Percentiles rank a stretch among this genome's conserved stretches.
phyloP scores from a whole-genome alignment of 306 rosid genomes.

The Echinosophora koreensis region DNA sequence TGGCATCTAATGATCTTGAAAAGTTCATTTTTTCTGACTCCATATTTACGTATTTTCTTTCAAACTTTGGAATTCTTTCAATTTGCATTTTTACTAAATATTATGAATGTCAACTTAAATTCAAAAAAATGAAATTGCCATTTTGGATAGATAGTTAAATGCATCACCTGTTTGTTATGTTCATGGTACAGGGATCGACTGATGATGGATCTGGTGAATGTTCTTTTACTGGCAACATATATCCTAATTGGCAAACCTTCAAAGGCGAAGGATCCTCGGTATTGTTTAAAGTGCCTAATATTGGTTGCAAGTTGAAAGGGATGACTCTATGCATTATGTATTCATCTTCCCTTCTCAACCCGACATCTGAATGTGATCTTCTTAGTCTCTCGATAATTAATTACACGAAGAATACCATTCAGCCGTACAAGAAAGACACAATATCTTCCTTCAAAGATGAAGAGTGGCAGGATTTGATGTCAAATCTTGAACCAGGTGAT shows the following conservation, averaged over 20 bases:
- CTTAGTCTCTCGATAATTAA: slow-evolving; percentile 21
- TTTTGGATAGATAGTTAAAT: background rate
- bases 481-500: slow-evolving; percentile 25
- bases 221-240: background rate
- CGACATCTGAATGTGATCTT: slow-evolving; percentile 27
- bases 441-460: slow-evolving; percentile 17
- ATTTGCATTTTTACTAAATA: no score
- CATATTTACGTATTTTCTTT: background rate
- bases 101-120: background rate
- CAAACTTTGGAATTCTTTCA: background rate
- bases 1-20: background rate
- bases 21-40: background rate
- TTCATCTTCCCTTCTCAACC: slow-evolving; percentile 18
- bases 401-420: slow-evolving; percentile 27
- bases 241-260: slow-evolving; percentile 8
- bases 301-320: slow-evolving; percentile 12
- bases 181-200: slow-evolving; percentile 10
- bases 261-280: slow-evolving; percentile 22
- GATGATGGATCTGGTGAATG: slow-evolving; percentile 8
- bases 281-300: slow-evolving; percentile 3
- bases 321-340: slow-evolving; percentile 2
- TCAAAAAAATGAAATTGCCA: background rate
- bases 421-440: background rate
- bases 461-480: slow-evolving; percentile 13
- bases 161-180: background rate